Conservation (phyloP, 305 asterid species). For the Fraxinus platypoda region DNA sequence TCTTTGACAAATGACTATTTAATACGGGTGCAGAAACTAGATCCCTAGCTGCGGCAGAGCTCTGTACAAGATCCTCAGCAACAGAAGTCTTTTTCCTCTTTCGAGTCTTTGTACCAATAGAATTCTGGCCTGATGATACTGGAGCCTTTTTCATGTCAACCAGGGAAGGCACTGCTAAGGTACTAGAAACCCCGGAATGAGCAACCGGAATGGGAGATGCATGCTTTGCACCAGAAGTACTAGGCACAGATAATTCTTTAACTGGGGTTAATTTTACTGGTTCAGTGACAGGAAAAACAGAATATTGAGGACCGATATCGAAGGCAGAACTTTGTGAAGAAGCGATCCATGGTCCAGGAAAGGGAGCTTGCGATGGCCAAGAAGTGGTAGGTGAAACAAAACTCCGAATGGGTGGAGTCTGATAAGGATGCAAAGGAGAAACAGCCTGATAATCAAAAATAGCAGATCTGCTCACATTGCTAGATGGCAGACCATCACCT, state of each 20-base stretch:
- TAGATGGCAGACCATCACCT: slow-evolving; percentile 52
- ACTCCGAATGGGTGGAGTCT: slow-evolving; percentile 53
- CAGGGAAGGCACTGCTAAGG: slow-evolving; percentile 37
- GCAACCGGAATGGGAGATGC: slow-evolving; percentile 37
- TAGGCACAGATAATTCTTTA: slow-evolving; percentile 50
- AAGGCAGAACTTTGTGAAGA: slow-evolving; percentile 72
- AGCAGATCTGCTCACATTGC: slow-evolving; percentile 45
- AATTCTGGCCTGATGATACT: slow-evolving; percentile 41
- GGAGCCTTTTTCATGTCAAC: slow-evolving; percentile 47
- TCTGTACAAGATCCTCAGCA: slow-evolving; percentile 51
- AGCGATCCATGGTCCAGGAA: slow-evolving; percentile 70
- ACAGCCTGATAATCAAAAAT: slow-evolving; percentile 56
- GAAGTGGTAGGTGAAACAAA: slow-evolving; percentile 45
- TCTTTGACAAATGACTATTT: slow-evolving; percentile 37
- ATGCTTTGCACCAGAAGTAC: slow-evolving; percentile 43
- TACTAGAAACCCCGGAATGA: slow-evolving; percentile 41
- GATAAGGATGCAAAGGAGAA: slow-evolving; percentile 61
- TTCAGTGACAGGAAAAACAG: slow-evolving; percentile 54
- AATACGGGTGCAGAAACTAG: slow-evolving; percentile 41
- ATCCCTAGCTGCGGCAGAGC: slow-evolving; percentile 35
- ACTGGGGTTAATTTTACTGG: slow-evolving; percentile 50
- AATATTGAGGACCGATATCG: slow-evolving; percentile 49
- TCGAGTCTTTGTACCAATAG: slow-evolving; percentile 58
- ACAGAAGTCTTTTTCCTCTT: slow-evolving; percentile 72
- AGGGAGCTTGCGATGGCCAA: slow-evolving; percentile 55